A percentile compares a stretch with the other conserved stretches of the same genome.
Evolutionary conservation across 1,284 basidiomycete genomes (phyloP).

Genomic region (Fistulinella cinereoalba): DNA sequence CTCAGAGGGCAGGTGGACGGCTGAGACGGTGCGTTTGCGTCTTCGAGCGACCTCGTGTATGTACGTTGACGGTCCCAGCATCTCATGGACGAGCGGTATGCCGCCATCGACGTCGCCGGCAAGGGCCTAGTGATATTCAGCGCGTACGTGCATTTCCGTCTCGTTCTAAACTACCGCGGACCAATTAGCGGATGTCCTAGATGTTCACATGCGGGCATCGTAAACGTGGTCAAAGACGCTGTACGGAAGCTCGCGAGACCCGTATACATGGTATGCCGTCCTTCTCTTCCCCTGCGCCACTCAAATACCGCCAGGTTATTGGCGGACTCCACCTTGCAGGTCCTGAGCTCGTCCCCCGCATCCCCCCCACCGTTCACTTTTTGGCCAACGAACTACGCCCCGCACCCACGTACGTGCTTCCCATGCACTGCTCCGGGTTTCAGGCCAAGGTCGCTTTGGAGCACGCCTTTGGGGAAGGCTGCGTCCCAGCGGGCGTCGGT

Average conservation of each 20-base stretch:
- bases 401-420: constrained; percentile 66
- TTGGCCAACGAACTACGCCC: constrained; percentile 58
- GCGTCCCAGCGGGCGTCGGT: constrained; percentile 74
- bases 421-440: constrained; percentile 84
- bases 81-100: constrained; percentile 81
- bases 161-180: background rate
- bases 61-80: constrained; percentile 40
- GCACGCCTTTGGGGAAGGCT: constrained; percentile 64
- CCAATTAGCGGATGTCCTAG: constrained; percentile 34
- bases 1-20: constrained; percentile 55
- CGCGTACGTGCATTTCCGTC: constrained; percentile 50
- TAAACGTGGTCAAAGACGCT: constrained; percentile 75
- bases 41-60: background rate
- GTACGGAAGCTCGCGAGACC: constrained; percentile 60
- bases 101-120: constrained; percentile 69
- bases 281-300: background rate
- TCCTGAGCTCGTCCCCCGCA: constrained; percentile 57
- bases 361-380: constrained; percentile 70
- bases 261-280: constrained; percentile 60
- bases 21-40: constrained; percentile 52
- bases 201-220: constrained; percentile 81
- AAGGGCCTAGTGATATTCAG: constrained; percentile 82
- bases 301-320: constrained; percentile 48
- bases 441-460: constrained; percentile 66
- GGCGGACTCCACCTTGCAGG: constrained; percentile 80